phyloP scores from a whole-genome alignment of 805 yeast species.

The Maudiozyma bulderi region DNA sequence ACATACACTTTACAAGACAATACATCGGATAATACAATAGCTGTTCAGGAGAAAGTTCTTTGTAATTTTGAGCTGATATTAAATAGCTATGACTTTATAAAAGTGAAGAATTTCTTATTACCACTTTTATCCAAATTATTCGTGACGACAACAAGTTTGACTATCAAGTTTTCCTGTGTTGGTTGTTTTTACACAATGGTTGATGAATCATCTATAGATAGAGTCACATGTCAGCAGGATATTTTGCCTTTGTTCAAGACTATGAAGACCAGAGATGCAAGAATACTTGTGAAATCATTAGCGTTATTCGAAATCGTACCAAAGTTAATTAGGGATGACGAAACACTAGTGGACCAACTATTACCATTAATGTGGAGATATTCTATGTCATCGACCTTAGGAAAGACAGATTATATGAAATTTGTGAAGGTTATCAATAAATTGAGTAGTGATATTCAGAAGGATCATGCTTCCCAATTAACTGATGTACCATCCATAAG shows the following conservation, averaged over 20 bases:
- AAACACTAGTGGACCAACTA: constrained; percentile 40
- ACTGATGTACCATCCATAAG: constrained; percentile 9
- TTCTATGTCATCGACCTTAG: constrained; percentile 38
- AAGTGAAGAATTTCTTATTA: constrained; percentile 64
- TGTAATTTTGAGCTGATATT: constrained; percentile 33
- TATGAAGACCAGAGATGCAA: constrained; percentile 67
- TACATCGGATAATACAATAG: constrained; percentile 13
- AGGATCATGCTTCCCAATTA: constrained; percentile 31
- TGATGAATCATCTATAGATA: constrained; percentile 54
- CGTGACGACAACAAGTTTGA: constrained; percentile 73
- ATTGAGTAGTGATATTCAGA: constrained; percentile 37
- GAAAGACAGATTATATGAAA: constrained; percentile 33
- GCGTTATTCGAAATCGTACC: constrained; percentile 32
- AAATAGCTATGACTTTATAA: constrained; percentile 51
- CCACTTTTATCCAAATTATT: constrained; percentile 66
- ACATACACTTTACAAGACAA: constrained; percentile 18
- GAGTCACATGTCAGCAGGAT: constrained; percentile 61
- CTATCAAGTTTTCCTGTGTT: constrained; percentile 64
- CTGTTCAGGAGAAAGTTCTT: constrained; percentile 46
- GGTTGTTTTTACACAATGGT: constrained; percentile 50
- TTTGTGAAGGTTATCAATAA: constrained; percentile 33
- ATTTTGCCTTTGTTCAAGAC: constrained; percentile 69
- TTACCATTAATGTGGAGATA: constrained; percentile 45
- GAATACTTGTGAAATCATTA: constrained; percentile 45
- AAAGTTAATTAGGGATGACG: constrained; percentile 38